phyloP scores from a whole-genome alignment of 2,329 filamentous ascomycete genomes.

The Aureobasidium vineae region DNA sequence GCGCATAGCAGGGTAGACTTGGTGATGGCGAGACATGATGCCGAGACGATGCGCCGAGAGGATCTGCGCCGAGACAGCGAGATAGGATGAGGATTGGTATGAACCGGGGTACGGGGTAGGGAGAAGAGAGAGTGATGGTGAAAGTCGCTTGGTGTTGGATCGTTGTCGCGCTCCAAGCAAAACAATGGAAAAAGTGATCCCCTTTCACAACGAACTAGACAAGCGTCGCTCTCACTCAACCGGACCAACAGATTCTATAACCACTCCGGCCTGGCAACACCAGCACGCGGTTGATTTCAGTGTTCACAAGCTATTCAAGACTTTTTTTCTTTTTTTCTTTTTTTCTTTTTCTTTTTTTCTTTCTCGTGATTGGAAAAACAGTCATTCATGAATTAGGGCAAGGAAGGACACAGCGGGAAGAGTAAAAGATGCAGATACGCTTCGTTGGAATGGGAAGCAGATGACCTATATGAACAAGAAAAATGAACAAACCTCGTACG shows the following conservation, averaged over 20 bases:
- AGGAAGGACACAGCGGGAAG: not conserved
- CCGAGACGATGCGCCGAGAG: not conserved
- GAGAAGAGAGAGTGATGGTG: not conserved
- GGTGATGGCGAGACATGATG: not conserved
- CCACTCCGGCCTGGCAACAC: not conserved
- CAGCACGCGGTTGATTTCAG: not conserved
- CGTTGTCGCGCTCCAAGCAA: not conserved
- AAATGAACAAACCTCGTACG: not conserved
- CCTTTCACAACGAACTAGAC: not conserved
- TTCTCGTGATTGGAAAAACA: not conserved
- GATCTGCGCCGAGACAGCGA: not conserved
- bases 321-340: not conserved
- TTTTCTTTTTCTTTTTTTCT: not conserved
- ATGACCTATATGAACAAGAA: conserved; percentile 7
- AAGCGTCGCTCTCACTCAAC: not conserved
- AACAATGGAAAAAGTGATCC: not conserved
- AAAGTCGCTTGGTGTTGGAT: not conserved
- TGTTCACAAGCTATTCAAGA: not conserved
- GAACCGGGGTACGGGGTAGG: not conserved
- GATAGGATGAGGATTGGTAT: not conserved
- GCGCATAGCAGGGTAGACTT: not conserved
- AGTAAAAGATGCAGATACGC: not conserved
- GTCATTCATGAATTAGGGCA: not conserved
- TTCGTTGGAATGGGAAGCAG: not conserved
- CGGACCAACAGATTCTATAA: too few relatives aligned